Evolutionary conservation across 2,329 filamentous ascomycete genomes (phyloP), one percentile per base, ranked within the genome.

Genomic region (Scopulariopsis brevicaulis): DNA sequence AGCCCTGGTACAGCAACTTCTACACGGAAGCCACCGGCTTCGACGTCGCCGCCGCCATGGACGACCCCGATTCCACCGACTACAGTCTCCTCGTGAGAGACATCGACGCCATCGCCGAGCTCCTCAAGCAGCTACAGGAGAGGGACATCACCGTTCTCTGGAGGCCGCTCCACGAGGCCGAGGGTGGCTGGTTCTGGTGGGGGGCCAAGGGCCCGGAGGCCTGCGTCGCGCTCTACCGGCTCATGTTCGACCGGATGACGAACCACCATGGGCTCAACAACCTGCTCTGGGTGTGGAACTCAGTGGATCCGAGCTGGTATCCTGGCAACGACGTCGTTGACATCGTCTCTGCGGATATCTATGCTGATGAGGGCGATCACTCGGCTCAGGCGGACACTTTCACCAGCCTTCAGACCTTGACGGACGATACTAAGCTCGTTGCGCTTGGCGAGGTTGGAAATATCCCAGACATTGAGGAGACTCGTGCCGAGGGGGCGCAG

Each of bases 111-210:
- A 76, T 79, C 56, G 75, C 76, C 2, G 68, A 69, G 6, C 69
- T 78, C 64, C 69, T 79, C 5, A 71, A 74, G 66, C 67, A 71
- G 24, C 67, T 79, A 3, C 67, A 74, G 57, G 61, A 65, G 11
- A 74, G 74, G 4, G 69, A 69, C n/a, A 69, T 78, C 1, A 74
- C 77, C 1, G 69, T 79, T 6, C 69, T 79, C 12, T 79, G 69
- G 63, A 67, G 77, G 1, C 76, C 76, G 4, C 65, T 79, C 32
- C 77, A 79, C 64, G 77, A 79, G 63, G 77, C 76, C 8, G 76
- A 79, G 60, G 75, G 76, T 1, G 68, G 57, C 0, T 79, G 76
- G 77, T 79, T 79, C 68, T 79, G 76, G 76, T 79, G 77, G 77
- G 76, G 76, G 7, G 75, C 75, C 1, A 69, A 75, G 60, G 75